These are phyloP conservation scores for Tetrahymena thermophila DNA, from an alignment of 73 alveolate genomes.

Conservation along the genomic window DNA sequence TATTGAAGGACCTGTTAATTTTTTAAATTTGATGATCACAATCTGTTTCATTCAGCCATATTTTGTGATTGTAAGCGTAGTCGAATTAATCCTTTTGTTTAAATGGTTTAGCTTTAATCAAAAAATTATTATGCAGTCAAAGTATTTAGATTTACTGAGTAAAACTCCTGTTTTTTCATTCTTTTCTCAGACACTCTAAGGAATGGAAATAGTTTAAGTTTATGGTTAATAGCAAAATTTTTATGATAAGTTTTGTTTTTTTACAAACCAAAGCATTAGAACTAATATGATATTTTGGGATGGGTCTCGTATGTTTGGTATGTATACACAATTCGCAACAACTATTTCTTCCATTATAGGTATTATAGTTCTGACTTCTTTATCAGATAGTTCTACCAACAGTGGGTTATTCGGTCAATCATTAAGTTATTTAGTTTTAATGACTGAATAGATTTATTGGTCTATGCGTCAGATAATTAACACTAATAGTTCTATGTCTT, in stretches of 20 bases:
- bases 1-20: neutral
- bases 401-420: neutral
- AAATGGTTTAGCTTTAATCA: neutral
- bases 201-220: neutral
- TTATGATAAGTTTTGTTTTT: neutral
- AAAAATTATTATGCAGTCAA: neutral
- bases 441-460: neutral
- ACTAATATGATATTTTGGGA: neutral
- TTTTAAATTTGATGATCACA: neutral
- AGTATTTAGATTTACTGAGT: neutral
- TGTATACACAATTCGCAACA: neutral
- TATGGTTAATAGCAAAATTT: neutral
- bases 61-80: neutral
- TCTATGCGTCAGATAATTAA: constrained; percentile 16
- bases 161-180: neutral
- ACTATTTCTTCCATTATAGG: neutral
- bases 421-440: neutral
- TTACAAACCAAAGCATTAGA: neutral
- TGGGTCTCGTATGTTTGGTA: neutral
- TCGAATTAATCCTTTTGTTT: neutral
- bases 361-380: neutral
- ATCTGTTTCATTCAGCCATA: neutral
- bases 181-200: neutral
- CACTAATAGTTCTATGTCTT: constrained; percentile 14
- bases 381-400: neutral